Evolutionary conservation across 305 asterid genomes (phyloP), one percentile per base, ranked within the genome.

Genomic region (Fraxinus latifolia): DNA sequence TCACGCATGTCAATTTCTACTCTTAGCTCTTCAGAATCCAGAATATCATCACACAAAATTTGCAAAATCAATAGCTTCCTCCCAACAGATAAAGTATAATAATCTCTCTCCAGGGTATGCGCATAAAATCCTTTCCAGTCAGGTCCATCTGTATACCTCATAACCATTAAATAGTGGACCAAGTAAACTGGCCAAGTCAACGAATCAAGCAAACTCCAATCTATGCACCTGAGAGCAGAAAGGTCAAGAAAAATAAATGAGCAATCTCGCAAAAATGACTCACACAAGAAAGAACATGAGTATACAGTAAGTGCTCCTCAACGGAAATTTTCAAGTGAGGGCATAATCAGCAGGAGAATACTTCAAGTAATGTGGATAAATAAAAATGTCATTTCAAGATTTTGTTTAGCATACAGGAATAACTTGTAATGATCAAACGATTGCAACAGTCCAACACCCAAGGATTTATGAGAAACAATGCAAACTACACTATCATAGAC

Each of bases 141-240:
- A 65, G 87, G 89, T 81, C 90, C 93, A 58, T 82, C 84, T 62
- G 84, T 84, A 80, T 91, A 83, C 87, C 92, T 87, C 92, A 91
- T 89, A 29, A 88, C 87, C 83, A 88, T 88, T 44, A 95, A 87
- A 91, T 95, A 96, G 65, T 93, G 91, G 79, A 90, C 91, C 88
- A 93, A 82, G 87, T 86, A 95, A 50, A 90, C 85, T 21, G 98
- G 97, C 98, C 99, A 96, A 77, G 98, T 96, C 87, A 95, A 39
- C 29, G 94, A 70, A 87, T 96, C 99, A 39, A 96, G 94, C 94
- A 96, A 91, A 84, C 89, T 91, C 99, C 99, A 96, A 83, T 96
- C 97, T 84, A 92, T 85, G 87, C 83, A 82, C 90, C 98, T 95
- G 91, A 77, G 62, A 82, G 76, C 79, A 85, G 76, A 36, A 82